Conservation (phyloP, 352 stramenopile species). For the Hyaloperonospora arabidopsidis region DNA sequence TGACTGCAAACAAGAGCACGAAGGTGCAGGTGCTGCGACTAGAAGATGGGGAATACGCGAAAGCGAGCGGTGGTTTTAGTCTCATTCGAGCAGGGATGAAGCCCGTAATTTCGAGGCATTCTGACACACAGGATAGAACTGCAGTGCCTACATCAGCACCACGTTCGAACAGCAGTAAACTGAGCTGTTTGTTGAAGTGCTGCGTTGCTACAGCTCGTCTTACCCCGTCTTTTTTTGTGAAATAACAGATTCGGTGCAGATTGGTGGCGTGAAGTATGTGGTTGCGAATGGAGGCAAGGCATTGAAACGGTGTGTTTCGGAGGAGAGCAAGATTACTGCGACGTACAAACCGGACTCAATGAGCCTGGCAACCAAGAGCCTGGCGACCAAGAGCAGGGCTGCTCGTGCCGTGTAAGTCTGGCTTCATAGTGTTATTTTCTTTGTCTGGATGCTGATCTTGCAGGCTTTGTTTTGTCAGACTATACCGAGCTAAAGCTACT, state of each 20-base stretch:
- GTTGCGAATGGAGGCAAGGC: conserved; percentile 36
- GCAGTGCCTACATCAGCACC: conserved; percentile 10
- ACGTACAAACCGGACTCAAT: conserved; percentile 12
- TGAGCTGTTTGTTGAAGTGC: not conserved
- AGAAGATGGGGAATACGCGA: conserved; percentile 68
- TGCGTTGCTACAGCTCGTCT: conserved; percentile 1
- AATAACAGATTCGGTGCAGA: conserved; percentile 34
- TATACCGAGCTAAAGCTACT: conserved; percentile 41
- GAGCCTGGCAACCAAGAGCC: conserved; percentile 24
- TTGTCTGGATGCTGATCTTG: not conserved
- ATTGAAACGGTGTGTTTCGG: conserved; percentile 31
- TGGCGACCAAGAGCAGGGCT: conserved; percentile 23
- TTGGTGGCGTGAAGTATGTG: conserved; percentile 41
- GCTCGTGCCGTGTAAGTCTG: conserved; percentile 34
- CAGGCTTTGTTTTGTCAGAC: conserved; percentile 13
- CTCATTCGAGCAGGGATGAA: conserved; percentile 55
- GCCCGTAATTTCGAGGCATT: not conserved
- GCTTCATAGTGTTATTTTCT: not conserved
- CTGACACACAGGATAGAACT: not conserved
- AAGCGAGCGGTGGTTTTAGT: conserved; percentile 61
- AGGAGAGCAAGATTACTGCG: conserved; percentile 17
- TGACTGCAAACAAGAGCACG: conserved; percentile 25
- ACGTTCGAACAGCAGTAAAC: conserved; percentile 16
- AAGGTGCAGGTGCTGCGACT: conserved; percentile 48
- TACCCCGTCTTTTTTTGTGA: conserved; percentile 3